Evolutionary conservation across 129 eudicot species (phyloP), one percentile per base, ranked within the genome.

Genomic region (Centaurea solstitialis): DNA sequence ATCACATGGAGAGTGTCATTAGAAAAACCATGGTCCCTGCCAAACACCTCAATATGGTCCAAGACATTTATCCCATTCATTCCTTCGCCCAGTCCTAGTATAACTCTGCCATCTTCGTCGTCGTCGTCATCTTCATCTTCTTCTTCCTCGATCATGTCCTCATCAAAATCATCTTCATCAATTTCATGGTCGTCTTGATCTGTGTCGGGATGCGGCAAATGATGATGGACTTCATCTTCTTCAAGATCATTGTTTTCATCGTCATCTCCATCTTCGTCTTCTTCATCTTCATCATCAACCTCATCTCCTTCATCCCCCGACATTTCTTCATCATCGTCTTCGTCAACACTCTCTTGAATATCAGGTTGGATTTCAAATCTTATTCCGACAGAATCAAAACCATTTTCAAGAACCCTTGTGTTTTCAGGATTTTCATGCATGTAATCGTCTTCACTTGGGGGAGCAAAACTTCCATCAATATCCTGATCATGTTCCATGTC

Each of bases 401-500:
- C 93, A 80, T 91, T 89, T 78, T 91, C 97, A 59, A 87, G 89
- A 82, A 80, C 89, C 39, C 91, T 82, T 17, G 88, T 72, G 30
- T 85, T 92, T 81, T 93, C 99, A 35, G 97, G 77, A 78, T 83
- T 93, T 74, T 89, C 99, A 68, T 91, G 95, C 99, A 96, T 96
- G 87, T 89, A 93, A 82, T 96, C 98, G 77, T 93, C 99, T 82
- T 87, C 99, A 74, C 84, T 86, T 35, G 88, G 85, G 39, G 88
- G 93, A 76, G 88, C 87, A 87, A 87, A 92, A 78, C 92, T 85
- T 18, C 97, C 99, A 68, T 87, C 94, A 61, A 86, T 87, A 86
- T 90, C 97, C 87, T 95, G 99, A 89, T 96, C 98, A 79, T 91
- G 99, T 82, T 96, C 98, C 98, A 96, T 96, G 79, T 96, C 98